Evolutionary conservation across 2,329 filamentous ascomycete genomes (phyloP).

Genomic region (Aquanectria penicillioides): DNA sequence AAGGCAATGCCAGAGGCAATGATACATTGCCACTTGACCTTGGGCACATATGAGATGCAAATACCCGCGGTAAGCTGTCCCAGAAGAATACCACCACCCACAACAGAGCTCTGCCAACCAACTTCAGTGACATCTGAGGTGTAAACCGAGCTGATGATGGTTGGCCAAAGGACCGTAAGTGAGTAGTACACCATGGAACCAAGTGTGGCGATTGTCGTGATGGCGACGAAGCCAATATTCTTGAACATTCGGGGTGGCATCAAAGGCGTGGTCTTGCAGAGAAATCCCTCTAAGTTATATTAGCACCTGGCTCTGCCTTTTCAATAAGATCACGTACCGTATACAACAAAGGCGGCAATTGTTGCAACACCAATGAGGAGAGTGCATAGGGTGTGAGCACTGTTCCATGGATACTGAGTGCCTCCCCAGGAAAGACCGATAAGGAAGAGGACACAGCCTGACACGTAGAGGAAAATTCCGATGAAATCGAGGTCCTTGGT

Average conservation of each 20-base stretch:
- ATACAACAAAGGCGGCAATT: slow-evolving; percentile 49
- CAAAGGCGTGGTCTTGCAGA: slow-evolving; percentile 49
- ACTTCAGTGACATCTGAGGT: slow-evolving; percentile 48
- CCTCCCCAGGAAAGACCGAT: slow-evolving; percentile 57
- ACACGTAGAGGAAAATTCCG: slow-evolving; percentile 54
- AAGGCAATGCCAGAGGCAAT: slow-evolving; percentile 42
- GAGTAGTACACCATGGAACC: slow-evolving; percentile 56
- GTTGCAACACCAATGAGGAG: slow-evolving; percentile 50
- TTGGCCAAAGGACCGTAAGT: slow-evolving; percentile 56
- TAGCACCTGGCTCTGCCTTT: not conserved
- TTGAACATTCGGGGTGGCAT: slow-evolving; percentile 55
- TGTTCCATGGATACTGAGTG: slow-evolving; percentile 52
- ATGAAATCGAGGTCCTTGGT: slow-evolving; percentile 56
- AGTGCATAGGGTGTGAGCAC: slow-evolving; percentile 47
- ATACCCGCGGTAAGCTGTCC: slow-evolving; percentile 51
- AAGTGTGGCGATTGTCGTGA: slow-evolving; percentile 50
- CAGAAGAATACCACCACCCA: slow-evolving; percentile 51
- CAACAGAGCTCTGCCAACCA: slow-evolving; percentile 53
- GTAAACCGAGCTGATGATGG: slow-evolving; percentile 51
- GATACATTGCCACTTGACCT: slow-evolving; percentile 48
- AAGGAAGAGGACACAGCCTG: slow-evolving; percentile 53
- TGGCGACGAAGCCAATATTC: slow-evolving; percentile 51
- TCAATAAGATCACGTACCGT: slow-evolving; percentile 35
- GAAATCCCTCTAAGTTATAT: slow-evolving; percentile 44
- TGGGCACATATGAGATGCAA: slow-evolving; percentile 48